Base-by-base conservation (phyloP, 164 flowering plant genomes). In the Santalum album region DNA sequence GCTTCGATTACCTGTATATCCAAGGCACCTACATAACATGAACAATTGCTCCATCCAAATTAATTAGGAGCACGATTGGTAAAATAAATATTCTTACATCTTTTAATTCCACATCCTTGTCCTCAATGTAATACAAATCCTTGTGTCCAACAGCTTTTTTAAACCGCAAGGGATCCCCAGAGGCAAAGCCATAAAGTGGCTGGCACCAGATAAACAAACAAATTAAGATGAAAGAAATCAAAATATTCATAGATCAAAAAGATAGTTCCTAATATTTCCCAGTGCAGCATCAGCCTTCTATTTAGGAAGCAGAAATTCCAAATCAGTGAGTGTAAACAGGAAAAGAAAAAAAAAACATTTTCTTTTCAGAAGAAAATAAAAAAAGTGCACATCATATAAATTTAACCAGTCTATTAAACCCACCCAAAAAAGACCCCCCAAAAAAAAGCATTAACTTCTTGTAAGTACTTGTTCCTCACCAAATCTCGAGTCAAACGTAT, bases 161-260 rank as follows among this genome's bases (percentile, higher is more conserved):
- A 69, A 90, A 87, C 55, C 79, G 73, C 70, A 82, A 57, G 24
- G 90, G 73, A 75, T 78, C 96, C 16, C 84, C 77, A 12, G 92
- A 79, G 12, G 83, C 77, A 72, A 87, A 85, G 32, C 96, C 99
- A 84, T 85, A 94, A 35, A 87, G 66, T 32, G 95, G 99, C 97
- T 92, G 79, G 49, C 35, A 47, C 35, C 72, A 54, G 59, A 54
- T 45, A 20, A 52, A 16, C 12, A 58, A 25, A 40, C 12, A 57
- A 22, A 38, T 9, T 38, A 16, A 38, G 42, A 15, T 38, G 3
- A 11, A 38, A 9, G 42, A 11, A 38, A 38, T 11, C 3, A 9
- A 38, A 9, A 11, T 38, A 11, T 15, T 38, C 42, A 38, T 38
- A 9, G 42, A 14, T 12, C 14, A 38, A 38, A 16, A 14, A 11